These are phyloP conservation scores for Zymoseptoria passerinii DNA, from an alignment of 2,329 filamentous ascomycete species.

Conservation along the genomic window DNA sequence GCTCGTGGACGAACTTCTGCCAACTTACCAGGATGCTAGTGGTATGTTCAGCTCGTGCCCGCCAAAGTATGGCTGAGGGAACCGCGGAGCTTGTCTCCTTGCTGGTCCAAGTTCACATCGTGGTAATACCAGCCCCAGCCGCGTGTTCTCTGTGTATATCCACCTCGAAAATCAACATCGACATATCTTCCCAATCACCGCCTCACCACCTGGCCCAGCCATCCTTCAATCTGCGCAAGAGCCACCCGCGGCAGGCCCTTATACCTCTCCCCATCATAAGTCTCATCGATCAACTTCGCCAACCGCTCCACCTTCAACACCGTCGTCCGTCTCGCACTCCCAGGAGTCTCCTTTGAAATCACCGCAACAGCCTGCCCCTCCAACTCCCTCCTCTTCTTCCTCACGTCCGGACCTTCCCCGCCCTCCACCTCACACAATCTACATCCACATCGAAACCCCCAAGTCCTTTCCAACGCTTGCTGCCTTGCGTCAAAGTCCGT, in stretches of 20 bases:
- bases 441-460: constrained; percentile 16
- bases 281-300: constrained; percentile 8
- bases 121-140: too few relatives aligned
- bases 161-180: too few relatives aligned
- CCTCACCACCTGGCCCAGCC: constrained; percentile 9
- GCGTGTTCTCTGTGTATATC: too few relatives aligned
- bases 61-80: not conserved
- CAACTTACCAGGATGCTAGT: not conserved
- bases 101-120: too few relatives aligned
- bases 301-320: constrained; percentile 11
- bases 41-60: not conserved
- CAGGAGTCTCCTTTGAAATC: constrained; percentile 4
- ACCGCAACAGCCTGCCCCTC: constrained; percentile 8
- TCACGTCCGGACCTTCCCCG: constrained; percentile 8
- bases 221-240: constrained; percentile 5
- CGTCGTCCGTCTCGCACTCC: constrained; percentile 7
- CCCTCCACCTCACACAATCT: constrained; percentile 12
- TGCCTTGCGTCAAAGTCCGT: constrained; percentile 7
- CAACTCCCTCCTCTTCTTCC: constrained; percentile 10
- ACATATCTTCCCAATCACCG: not conserved
- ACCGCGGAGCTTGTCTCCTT: too few relatives aligned
- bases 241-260: constrained; percentile 10
- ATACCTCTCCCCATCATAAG: constrained; percentile 14
- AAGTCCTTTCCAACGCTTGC: constrained; percentile 10
- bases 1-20: not conserved